Evolutionary conservation across 345 rosid species (phyloP).

Genomic region (Hibiscus trionum): DNA sequence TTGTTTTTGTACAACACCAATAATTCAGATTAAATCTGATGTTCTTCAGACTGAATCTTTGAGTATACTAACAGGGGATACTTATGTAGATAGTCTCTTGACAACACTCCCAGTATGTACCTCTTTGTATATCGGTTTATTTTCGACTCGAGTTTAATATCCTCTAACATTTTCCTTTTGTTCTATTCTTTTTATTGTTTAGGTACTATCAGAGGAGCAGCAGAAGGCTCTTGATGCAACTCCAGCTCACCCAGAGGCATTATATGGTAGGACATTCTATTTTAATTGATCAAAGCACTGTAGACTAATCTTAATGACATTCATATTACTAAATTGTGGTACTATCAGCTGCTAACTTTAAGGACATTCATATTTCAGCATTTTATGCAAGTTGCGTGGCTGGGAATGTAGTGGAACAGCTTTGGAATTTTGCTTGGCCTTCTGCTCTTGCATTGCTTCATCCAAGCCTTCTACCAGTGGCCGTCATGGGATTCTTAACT

Average conservation of each 20-base stretch:
- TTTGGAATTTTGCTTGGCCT: constrained; percentile 97
- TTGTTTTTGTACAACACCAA: constrained; percentile 36
- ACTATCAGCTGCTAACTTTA: constrained; percentile 9
- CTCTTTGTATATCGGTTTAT: constrained; percentile 1
- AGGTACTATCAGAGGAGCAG: constrained; percentile 89
- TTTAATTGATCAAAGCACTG: not conserved
- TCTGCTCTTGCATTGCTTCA: constrained; percentile 88
- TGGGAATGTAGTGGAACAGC: constrained; percentile 83
- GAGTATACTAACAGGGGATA: constrained; percentile 46
- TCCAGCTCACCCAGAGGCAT: constrained; percentile 83
- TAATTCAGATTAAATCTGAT: constrained; percentile 59
- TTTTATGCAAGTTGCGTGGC: constrained; percentile 70
- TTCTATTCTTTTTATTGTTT: constrained; percentile 13
- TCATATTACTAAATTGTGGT: not conserved
- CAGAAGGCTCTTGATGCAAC: constrained; percentile 84
- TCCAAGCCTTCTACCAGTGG: constrained; percentile 95
- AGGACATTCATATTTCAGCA: constrained; percentile 29
- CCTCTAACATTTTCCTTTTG: not conserved
- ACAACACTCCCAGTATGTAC: constrained; percentile 63
- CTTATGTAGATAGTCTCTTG: constrained; percentile 62
- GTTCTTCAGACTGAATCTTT: constrained; percentile 52
- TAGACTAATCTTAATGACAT: not conserved
- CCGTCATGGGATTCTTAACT: constrained; percentile 74
- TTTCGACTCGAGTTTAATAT: not conserved
- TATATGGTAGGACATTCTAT: constrained; percentile 53